phyloP scores from a whole-genome alignment of 352 stramenopile species.

The Phytophthora podocarpi region DNA sequence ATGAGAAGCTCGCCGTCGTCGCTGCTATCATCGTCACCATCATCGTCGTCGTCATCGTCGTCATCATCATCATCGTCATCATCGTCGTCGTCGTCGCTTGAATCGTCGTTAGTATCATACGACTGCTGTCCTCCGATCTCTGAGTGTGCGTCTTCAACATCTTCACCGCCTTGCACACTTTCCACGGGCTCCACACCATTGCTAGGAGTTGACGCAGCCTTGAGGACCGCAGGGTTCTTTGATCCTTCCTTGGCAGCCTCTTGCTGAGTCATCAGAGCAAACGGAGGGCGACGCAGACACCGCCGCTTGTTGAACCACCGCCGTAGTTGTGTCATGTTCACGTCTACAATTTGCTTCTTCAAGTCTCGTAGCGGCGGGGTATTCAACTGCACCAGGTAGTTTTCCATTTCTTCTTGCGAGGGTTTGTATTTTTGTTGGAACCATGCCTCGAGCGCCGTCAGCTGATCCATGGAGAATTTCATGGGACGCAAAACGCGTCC shows the following conservation, averaged over 20 bases:
- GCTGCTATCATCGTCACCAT: conserved; percentile 38
- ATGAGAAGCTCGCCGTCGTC: conserved; percentile 45
- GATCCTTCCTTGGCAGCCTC: conserved; percentile 64
- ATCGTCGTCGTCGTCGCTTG: conserved; percentile 50
- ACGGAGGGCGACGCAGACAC: conserved; percentile 80
- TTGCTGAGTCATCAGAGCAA: conserved; percentile 84
- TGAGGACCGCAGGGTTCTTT: conserved; percentile 45
- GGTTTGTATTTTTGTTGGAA: conserved; percentile 91
- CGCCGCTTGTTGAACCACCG: conserved; percentile 89
- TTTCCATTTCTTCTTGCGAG: conserved; percentile 80
- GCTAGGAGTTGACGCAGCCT: conserved; percentile 27
- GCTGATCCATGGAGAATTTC: conserved; percentile 88
- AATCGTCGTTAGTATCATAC: conserved; percentile 58
- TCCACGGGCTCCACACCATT: conserved; percentile 37
- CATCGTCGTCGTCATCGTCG: conserved; percentile 35
- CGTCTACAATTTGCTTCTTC: conserved; percentile 77
- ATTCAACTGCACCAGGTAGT: conserved; percentile 73
- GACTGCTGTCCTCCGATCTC: conserved; percentile 41
- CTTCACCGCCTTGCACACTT: conserved; percentile 29
- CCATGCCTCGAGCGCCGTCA: conserved; percentile 80
- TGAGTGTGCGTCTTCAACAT: conserved; percentile 28
- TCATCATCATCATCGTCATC: conserved; percentile 52
- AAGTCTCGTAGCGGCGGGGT: conserved; percentile 65
- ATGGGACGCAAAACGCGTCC: conserved; percentile 73
- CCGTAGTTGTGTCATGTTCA: conserved; percentile 87